Evolutionary conservation across 768 basidiomycete genomes (phyloP), one percentile per base, ranked within the genome.

Genomic region (Trametes coccinea): DNA sequence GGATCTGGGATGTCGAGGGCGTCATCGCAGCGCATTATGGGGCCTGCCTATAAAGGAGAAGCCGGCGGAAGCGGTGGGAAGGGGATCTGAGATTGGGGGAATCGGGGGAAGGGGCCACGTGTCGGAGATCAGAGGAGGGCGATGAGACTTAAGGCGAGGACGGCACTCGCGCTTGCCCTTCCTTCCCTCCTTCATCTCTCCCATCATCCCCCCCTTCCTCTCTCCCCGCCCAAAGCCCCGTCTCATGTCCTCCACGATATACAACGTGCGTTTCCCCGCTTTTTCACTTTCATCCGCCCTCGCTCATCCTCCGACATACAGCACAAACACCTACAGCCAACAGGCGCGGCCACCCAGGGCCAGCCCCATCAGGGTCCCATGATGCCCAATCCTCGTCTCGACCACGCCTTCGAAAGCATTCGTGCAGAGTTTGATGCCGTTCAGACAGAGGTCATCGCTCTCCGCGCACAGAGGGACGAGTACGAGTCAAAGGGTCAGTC

Each of bases 401-500:
- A 84, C 55, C 93, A 95, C 59, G 82, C 88, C 27, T 83, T 98
- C 63, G 94, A 95, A 48, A 78, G 80, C 60, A 87, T 97, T 69
- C 82, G 88, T 64, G 84, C 85, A 56, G 95, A 98, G 77, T 95
- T 93, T 70, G 94, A 97, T 53, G 77, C 77, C 57, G 77, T 95
- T 61, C 76, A 84, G 8, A 76, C 80, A 49, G 94, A 97, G 70
- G 76, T 90, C 52, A 78, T 75, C n/a, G 69, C 82, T 9, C 79
- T 90, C 67, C 83, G 92, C 57, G 80, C 77, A 33, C 92, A 96
- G 75, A 79, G 92, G 52, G 95, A 97, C 66, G 96, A 98, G 59
- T 91, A 87, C 71, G 95, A 98, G 76, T 80, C 79, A 5, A 95
- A 94, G 82, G 84, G 96, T 95, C 65, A 59, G 87, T 80, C 22